Base-by-base conservation (phyloP, 257 asterid species). In the Eucommia ulmoides region DNA sequence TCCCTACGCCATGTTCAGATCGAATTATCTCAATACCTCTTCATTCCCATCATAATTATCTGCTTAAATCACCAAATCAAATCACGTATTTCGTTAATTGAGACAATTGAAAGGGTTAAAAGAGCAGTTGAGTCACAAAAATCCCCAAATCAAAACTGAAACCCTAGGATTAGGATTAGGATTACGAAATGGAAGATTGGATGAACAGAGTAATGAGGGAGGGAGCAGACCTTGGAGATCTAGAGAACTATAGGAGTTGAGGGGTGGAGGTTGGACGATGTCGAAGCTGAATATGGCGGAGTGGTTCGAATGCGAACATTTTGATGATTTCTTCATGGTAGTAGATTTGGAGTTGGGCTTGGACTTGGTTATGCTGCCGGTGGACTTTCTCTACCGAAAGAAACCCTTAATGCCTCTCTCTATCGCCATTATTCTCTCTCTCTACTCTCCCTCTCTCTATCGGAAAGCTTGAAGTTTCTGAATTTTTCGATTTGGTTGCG, bases 1-100 rank as follows among this genome's bases (percentile, higher is more conserved):
- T 33, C 96, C 96, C 38, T 75, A 85, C 9, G 68, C 80, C 83
- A 79, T 77, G 74, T 80, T 79, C 88, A 79, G 41, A 74, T 85
- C 96, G 26, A 85, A 82, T 52, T 75, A 83, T 73, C 88, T 75
- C 20, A 85, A 71, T 53, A 73, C 49, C 54, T 61, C 74, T 74
- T 80, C 92, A 23, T 65, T 62, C n/a, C 23, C 79, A 71, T 79
- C 85, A 63, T 49, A 63, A 35, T 71, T 78, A 56, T 72, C 91
- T 81, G 74, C 26, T n/a, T n/a, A n/a, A n/a, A n/a, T n/a, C n/a
- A n/a, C n/a, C n/a, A n/a, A n/a, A n/a, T n/a, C n/a, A n/a, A n/a
- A n/a, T n/a, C n/a, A n/a, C n/a, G n/a, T n/a, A n/a, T n/a, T n/a
- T n/a, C n/a, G n/a, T n/a, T n/a, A n/a, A n/a, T n/a, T n/a, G n/a